Evolutionary conservation across 2,329 filamentous ascomycete species (phyloP), one percentile per base, ranked within the genome.

Genomic region (Colletotrichum zoysiae): DNA sequence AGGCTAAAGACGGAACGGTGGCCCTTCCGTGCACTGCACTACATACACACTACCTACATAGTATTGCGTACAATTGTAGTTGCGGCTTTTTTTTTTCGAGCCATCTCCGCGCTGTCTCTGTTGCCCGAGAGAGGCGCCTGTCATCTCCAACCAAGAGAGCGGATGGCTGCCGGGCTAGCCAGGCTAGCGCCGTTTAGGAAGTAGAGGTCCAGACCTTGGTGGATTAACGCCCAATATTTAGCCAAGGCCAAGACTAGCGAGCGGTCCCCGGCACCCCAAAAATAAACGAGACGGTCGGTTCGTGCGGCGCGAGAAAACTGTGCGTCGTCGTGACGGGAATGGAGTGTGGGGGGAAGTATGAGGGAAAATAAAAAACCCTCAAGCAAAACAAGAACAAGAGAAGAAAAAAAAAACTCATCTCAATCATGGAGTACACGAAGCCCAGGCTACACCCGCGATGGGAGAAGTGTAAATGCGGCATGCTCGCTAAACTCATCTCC

Each of bases 1-100:
- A 58, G 51, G 30, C 40, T 51, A 63, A 55, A 56, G 59, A 70
- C 56, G 48, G 40, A 46, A 48, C 42, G n/a, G 46, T 42, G 44
- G 44, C 30, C 4, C 30, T 5, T 30, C 3, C 4, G 30, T 30
- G 30, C 30, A 30, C 30, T 30, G 30, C 30, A 30, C 30, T 30
- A 5, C 26, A 26, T 26, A 26, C 3, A 26, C 30, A 30, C 30
- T 30, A 5, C 30, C 30, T 30, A 30, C 30, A 3, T 30, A 30
- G 30, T 30, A 30, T 30, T 30, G 30, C 26, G 46, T 50, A 50
- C 46, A 23, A 14, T 14, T 6, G 48, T 26, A 12, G 46, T 9
- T 11, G n/a, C n/a, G 23, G 48, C 12, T 26, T 26, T 26, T 16
- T 26, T 26, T 26, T 16, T 5, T 8, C 16, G 14, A 14, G 9